phyloP scores from a whole-genome alignment of 2,329 filamentous ascomycete species.

The Scortechinia acanthostroma region DNA sequence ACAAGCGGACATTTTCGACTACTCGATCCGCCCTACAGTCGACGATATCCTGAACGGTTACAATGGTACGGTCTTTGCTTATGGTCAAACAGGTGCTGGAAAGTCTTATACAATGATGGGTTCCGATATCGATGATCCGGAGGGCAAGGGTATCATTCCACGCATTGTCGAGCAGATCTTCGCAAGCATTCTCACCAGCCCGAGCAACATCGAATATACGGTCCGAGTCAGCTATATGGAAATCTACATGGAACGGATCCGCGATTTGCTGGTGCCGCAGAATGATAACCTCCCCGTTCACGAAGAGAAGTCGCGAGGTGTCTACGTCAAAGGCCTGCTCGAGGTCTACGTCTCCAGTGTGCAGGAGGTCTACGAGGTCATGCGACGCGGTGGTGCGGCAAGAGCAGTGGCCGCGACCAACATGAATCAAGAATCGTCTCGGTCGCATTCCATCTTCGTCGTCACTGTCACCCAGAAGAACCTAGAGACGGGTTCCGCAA shows the following conservation, averaged over 20 bases:
- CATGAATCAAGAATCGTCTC: conserved; percentile 98
- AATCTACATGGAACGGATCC: conserved; percentile 98
- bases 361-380: conserved; percentile 91
- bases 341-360: conserved; percentile 95
- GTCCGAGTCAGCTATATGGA: conserved; percentile 99
- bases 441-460: conserved; percentile 96
- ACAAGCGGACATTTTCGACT: conserved; percentile 93
- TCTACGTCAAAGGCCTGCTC: conserved; percentile 90
- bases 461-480: conserved; percentile 97
- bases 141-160: conserved; percentile 87
- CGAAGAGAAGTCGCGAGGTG: conserved; percentile 90
- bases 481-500: conserved; percentile 87
- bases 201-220: conserved; percentile 94
- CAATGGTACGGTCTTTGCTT: conserved; percentile 97
- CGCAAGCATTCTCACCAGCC: conserved; percentile 83
- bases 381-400: conserved; percentile 83
- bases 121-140: conserved; percentile 83
- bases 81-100: conserved; percentile 94
- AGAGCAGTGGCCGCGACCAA: conserved; percentile 93
- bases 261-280: conserved; percentile 82
- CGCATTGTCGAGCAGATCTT: conserved; percentile 98
- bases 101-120: conserved; percentile 99
- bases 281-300: conserved; percentile 97
- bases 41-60: conserved; percentile 98
- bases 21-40: conserved; percentile 89